Evolutionary conservation across 257 asterid genomes (phyloP).

Genomic region (Penstemon eatonii): DNA sequence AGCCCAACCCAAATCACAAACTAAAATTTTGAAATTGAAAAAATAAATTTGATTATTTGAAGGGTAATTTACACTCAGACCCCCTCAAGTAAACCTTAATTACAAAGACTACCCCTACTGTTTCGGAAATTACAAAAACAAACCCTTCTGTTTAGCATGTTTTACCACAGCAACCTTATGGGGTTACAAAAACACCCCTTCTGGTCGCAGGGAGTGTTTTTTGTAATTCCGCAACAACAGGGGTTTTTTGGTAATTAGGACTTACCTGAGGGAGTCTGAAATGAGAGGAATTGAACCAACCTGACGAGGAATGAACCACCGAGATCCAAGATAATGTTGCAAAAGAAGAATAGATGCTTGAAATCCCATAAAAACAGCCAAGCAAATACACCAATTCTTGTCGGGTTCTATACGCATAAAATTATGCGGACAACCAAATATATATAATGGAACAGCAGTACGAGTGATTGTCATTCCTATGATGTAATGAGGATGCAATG

Average conservation of each 20-base stretch:
- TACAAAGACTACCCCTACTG: no score
- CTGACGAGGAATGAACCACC: conserved; percentile 96
- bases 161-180: no score
- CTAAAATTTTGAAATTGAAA: neutral
- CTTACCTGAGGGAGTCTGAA: neutral
- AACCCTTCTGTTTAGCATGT: no score
- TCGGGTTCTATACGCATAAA: conserved; percentile 92
- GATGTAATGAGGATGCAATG: conserved; percentile 90
- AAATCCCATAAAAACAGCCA: conserved; percentile 69
- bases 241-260: no score
- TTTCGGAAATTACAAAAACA: no score
- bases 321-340: conserved; percentile 91
- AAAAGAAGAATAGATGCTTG: conserved; percentile 79
- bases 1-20: no score
- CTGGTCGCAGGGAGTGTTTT: no score
- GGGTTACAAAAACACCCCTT: no score
- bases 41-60: neutral
- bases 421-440: conserved; percentile 89
- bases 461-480: conserved; percentile 88
- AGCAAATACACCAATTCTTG: conserved; percentile 66
- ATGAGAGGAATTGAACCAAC: conserved; percentile 38
- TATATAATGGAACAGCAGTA: conserved; percentile 77
- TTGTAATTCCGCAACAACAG: no score
- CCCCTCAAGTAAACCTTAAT: no score
- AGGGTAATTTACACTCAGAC: no score